Conservation (phyloP, 2,329 filamentous ascomycete genomes). For the Trichoderma gracile region DNA sequence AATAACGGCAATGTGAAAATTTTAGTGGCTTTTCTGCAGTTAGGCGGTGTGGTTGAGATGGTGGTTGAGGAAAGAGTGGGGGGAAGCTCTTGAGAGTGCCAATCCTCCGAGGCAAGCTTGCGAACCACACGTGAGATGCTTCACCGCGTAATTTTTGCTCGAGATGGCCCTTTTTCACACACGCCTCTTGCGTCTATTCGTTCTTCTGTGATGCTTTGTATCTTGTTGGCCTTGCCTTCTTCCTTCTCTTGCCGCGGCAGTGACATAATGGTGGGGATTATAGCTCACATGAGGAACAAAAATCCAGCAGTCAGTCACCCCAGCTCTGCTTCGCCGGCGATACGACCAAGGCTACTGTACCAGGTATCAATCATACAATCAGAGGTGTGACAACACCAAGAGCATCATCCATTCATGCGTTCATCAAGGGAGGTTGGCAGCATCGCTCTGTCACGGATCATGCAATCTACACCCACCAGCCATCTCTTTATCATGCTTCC, state of each 20-base stretch:
- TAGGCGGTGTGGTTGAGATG: slow-evolving; percentile 19
- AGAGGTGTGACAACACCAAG: slow-evolving; percentile 4
- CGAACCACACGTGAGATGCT: slow-evolving; percentile 22
- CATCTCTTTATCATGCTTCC: background rate
- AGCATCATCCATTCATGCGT: background rate
- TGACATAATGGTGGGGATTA: slow-evolving; percentile 23
- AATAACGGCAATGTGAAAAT: slow-evolving; percentile 19
- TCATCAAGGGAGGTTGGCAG: background rate
- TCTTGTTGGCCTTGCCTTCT: background rate
- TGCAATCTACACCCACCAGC: background rate
- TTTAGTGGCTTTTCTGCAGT: slow-evolving; percentile 9
- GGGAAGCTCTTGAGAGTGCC: background rate
- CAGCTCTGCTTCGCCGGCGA: slow-evolving; percentile 18
- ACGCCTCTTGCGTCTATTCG: too few relatives aligned
- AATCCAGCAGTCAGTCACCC: background rate
- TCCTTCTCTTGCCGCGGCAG: slow-evolving; percentile 20
- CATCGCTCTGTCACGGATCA: background rate
- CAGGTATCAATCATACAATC: too few relatives aligned
- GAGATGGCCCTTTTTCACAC: too few relatives aligned
- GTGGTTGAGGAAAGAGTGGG: slow-evolving; percentile 17
- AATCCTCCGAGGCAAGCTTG: slow-evolving; percentile 9
- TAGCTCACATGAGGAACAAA: slow-evolving; percentile 8
- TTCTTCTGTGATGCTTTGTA: background rate
- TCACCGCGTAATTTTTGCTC: slow-evolving; percentile 20
- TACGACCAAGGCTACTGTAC: background rate